Percentiles rank a stretch among this genome's conserved stretches.
Conservation (phyloP, 345 rosid genomes). For the Lumnitzera littorea region DNA sequence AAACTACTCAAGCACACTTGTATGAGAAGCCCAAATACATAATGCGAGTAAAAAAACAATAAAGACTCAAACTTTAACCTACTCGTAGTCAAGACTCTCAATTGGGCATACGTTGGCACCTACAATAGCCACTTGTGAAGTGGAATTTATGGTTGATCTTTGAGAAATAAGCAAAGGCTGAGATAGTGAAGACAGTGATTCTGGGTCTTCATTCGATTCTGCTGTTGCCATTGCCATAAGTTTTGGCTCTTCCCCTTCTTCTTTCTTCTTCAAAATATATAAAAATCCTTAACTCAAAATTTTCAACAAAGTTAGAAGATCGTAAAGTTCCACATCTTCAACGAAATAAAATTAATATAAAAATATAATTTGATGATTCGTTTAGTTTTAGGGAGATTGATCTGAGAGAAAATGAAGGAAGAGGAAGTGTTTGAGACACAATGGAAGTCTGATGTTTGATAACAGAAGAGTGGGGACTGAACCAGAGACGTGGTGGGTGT, state of each 20-base stretch:
- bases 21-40: neutral
- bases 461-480: too few species aligned
- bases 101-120: constrained; percentile 75
- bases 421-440: too few species aligned
- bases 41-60: neutral
- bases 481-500: too few species aligned
- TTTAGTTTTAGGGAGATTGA: too few species aligned
- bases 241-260: neutral
- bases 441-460: too few species aligned
- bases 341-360: too few species aligned
- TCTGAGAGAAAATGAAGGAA: too few species aligned
- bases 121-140: constrained; percentile 92
- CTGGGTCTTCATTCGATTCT: constrained; percentile 21
- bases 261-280: neutral
- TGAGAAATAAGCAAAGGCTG: constrained; percentile 38
- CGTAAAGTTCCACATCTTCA: too few species aligned
- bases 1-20: too few species aligned
- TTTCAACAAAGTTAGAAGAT: too few species aligned
- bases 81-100: constrained; percentile 97
- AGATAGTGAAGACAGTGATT: constrained; percentile 22
- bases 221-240: constrained; percentile 4
- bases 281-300: neutral
- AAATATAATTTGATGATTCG: too few species aligned
- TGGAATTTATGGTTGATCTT: constrained; percentile 49
- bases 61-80: neutral